Conservation (phyloP, 2,329 filamentous ascomycete species). For the Aspergillus arachidicola region DNA sequence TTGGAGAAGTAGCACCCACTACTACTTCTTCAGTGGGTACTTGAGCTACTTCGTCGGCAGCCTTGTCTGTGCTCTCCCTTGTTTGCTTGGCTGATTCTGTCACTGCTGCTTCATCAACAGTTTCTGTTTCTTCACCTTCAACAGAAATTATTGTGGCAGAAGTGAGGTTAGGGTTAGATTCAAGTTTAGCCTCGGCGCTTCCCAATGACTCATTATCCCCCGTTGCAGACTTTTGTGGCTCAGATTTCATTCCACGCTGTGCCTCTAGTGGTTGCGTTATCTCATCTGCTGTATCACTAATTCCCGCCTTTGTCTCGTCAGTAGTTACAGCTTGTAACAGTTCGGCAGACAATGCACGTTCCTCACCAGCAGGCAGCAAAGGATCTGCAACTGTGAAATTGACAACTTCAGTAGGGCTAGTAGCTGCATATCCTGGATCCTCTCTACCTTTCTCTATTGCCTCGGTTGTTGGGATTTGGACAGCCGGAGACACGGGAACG, state of each 20-base stretch:
- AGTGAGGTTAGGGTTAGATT: neutral
- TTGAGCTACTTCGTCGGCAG: neutral
- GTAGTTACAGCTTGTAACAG: neutral
- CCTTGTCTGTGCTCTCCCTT: neutral
- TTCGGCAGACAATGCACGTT: neutral
- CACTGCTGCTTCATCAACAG: neutral
- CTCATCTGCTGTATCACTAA: neutral
- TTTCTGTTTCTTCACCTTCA: neutral
- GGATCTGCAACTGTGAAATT: conserved; percentile 13
- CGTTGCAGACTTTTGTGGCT: neutral
- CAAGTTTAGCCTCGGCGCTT: neutral
- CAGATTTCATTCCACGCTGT: neutral
- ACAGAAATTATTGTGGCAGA: neutral
- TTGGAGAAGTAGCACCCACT: conserved; percentile 18
- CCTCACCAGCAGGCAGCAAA: neutral
- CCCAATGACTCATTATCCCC: neutral
- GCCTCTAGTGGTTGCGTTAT: neutral
- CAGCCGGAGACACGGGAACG: conserved; percentile 4
- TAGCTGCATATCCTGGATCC: neutral
- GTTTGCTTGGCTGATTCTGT: neutral
- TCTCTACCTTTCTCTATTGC: conserved; percentile 3
- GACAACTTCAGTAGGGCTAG: conserved; percentile 21
- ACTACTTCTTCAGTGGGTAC: neutral
- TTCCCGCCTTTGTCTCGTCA: neutral
- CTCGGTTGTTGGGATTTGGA: conserved; percentile 1